Conservation (phyloP, 2,329 filamentous ascomycete species). For the Alternaria brassicicola region DNA sequence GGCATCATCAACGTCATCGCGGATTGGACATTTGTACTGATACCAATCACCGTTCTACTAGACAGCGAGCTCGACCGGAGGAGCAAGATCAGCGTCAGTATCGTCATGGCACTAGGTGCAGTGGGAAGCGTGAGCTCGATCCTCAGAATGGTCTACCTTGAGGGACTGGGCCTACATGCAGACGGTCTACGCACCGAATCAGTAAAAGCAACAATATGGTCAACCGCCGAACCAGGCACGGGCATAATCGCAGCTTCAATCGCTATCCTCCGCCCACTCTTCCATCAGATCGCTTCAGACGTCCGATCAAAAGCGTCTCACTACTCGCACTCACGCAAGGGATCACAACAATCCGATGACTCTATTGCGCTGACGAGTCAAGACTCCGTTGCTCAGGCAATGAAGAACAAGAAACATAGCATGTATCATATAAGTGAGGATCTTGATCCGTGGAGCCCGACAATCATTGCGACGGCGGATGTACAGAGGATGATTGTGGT, state of each 20-base stretch:
- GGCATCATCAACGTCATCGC: conserved; percentile 41
- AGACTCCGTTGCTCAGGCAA: not conserved
- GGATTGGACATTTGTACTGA: conserved; percentile 45
- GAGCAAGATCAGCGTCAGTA: conserved; percentile 55
- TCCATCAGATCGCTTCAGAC: conserved; percentile 38
- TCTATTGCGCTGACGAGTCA: conserved; percentile 26
- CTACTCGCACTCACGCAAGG: conserved; percentile 17
- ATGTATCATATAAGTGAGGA: conserved; percentile 10
- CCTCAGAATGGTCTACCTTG: conserved; percentile 41
- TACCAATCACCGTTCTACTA: conserved; percentile 42
- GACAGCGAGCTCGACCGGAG: conserved; percentile 52
- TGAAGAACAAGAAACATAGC: conserved; percentile 12
- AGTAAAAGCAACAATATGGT: conserved; percentile 53
- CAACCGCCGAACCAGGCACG: conserved; percentile 57
- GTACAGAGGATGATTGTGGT: conserved; percentile 20
- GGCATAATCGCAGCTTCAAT: conserved; percentile 58
- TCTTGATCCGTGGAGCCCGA: conserved; percentile 30
- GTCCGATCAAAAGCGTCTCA: conserved; percentile 27
- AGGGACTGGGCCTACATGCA: conserved; percentile 27
- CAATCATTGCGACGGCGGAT: conserved; percentile 22
- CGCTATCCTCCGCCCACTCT: conserved; percentile 55
- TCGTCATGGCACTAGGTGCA: conserved; percentile 54
- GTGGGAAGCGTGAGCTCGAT: conserved; percentile 42
- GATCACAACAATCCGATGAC: conserved; percentile 1
- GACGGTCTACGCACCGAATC: conserved; percentile 26